Evolutionary conservation across 1,139 yeast species (phyloP).

Genomic region (Saccharomyces hybrid): DNA sequence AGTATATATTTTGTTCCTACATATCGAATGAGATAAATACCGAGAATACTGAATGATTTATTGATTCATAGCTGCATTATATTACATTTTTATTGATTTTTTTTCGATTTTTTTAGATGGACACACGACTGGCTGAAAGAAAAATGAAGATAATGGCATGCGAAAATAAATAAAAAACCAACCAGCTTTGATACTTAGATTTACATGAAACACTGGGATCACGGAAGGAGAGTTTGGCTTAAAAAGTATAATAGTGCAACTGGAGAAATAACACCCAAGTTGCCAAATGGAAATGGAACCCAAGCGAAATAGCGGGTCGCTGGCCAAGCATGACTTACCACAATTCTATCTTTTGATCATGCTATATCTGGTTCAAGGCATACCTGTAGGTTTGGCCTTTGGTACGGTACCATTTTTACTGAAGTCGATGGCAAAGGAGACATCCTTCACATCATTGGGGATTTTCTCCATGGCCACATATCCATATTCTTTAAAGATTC

Average conservation of each 20-base stretch:
- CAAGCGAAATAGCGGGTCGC: slow-evolving; percentile 2
- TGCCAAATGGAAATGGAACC: background rate
- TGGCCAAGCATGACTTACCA: slow-evolving; percentile 45
- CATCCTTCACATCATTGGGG: slow-evolving; percentile 84
- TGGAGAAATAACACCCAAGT: background rate
- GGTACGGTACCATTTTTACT: slow-evolving; percentile 92
- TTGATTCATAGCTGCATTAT: background rate
- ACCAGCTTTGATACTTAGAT: background rate
- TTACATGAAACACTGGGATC: background rate
- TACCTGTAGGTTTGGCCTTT: slow-evolving; percentile 92
- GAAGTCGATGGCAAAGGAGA: slow-evolving; percentile 50
- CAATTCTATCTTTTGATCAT: slow-evolving; percentile 67
- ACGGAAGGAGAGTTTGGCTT: background rate
- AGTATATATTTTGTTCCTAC: background rate
- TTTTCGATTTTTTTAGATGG: too few relatives aligned
- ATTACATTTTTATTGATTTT: too few relatives aligned
- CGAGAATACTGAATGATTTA: background rate
- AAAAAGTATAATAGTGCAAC: too few relatives aligned
- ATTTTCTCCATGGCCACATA: slow-evolving; percentile 85
- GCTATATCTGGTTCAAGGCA: slow-evolving; percentile 80
- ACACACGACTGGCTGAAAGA: background rate
- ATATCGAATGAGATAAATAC: background rate
- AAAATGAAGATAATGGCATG: background rate
- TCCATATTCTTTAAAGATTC: slow-evolving; percentile 82
- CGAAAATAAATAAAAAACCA: background rate